A percentile compares a stretch with the other conserved stretches of the same genome.
phyloP scores from a whole-genome alignment of 164 flowering plant species.

The Pachysandra terminalis region DNA sequence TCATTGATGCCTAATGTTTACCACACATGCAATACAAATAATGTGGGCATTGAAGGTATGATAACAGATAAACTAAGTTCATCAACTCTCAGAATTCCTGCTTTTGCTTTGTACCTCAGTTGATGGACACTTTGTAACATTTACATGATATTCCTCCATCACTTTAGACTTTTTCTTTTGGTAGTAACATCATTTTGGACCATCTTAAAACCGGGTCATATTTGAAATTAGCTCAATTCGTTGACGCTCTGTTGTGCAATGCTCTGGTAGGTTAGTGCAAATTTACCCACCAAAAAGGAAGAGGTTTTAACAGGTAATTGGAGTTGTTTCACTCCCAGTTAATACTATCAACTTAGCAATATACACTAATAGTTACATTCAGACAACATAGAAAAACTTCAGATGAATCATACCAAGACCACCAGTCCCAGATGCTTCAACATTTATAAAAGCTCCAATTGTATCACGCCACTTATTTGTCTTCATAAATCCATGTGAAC shows the following conservation, averaged over 20 bases:
- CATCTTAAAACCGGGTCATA: not conserved
- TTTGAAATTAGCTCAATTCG: not conserved
- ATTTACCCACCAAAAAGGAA: not conserved
- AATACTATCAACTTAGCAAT: not conserved
- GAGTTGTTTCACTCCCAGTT: not conserved
- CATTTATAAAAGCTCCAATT: constrained; percentile 87
- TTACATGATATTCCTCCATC: not conserved
- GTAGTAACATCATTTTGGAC: not conserved
- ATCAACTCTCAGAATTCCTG: no score
- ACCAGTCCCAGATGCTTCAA: constrained; percentile 95
- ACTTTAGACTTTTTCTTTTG: not conserved
- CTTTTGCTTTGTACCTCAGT: no score
- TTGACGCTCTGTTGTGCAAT: not conserved
- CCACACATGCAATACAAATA: not conserved
- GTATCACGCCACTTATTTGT: constrained; percentile 79
- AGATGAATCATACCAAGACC: constrained; percentile 57
- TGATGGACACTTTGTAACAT: not conserved
- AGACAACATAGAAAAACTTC: not conserved
- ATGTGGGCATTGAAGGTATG: not conserved
- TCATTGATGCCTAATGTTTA: not conserved
- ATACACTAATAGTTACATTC: not conserved
- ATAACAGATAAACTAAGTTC: not conserved
- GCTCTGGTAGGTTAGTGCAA: not conserved
- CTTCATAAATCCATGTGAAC: constrained; percentile 93
- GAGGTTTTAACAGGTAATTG: not conserved